Conservation (phyloP, 345 rosid species). For the thale cress (Arabidopsis thaliana) region DNA sequence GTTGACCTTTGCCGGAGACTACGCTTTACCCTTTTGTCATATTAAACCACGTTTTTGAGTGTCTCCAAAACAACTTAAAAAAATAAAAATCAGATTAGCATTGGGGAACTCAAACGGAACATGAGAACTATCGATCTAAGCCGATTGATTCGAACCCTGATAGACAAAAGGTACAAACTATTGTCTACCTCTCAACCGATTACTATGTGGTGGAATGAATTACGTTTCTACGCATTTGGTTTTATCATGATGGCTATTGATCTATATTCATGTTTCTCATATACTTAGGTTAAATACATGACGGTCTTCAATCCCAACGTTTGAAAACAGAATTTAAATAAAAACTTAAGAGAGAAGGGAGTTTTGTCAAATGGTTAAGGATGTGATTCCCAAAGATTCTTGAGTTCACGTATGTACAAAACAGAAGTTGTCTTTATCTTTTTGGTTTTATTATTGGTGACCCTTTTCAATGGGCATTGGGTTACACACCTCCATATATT, state of each 20-base stretch:
- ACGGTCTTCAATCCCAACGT: conserved; percentile 36
- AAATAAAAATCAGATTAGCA: background rate
- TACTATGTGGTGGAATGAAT: background rate
- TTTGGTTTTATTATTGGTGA: conserved; percentile 37
- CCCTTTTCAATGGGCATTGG: conserved; percentile 40
- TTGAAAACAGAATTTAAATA: background rate
- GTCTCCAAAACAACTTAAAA: background rate
- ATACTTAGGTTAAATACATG: conserved; percentile 25
- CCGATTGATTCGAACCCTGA: background rate
- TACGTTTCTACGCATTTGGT: background rate
- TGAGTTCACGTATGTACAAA: conserved; percentile 48
- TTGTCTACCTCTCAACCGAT: background rate
- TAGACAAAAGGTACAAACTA: background rate
- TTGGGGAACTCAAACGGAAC: background rate
- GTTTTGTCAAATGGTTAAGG: conserved; percentile 40
- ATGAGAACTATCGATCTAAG: background rate
- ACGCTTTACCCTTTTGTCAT: conserved; percentile 43
- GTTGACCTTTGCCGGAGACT: conserved; percentile 57
- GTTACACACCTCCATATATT: conserved; percentile 31
- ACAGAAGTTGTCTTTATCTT: conserved; percentile 42
- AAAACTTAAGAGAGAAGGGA: conserved; percentile 23
- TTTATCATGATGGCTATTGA: background rate
- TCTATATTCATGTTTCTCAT: background rate
- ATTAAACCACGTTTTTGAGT: background rate
- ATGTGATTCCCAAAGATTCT: conserved; percentile 45